These are phyloP conservation scores for Podaxis mareebaensis DNA, from an alignment of 768 basidiomycete species.

Conservation along the genomic window DNA sequence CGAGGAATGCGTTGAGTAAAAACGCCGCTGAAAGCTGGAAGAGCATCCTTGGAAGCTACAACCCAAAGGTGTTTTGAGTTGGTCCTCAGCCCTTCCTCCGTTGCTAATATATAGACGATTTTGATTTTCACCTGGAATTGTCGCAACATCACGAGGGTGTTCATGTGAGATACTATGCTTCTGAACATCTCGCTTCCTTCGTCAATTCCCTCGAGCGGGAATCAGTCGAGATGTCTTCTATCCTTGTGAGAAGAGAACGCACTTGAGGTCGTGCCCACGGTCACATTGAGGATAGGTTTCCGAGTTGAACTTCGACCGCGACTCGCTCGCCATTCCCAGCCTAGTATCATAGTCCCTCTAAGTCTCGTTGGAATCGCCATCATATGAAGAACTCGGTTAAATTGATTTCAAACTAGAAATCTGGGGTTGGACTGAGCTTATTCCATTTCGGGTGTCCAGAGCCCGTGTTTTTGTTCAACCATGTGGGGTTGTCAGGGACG, in stretches of 20 bases:
- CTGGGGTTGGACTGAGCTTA: neutral
- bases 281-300: no score
- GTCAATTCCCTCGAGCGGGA: neutral
- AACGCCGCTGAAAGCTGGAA: slow-evolving; percentile 19
- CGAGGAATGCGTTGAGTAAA: slow-evolving; percentile 17
- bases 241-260: neutral
- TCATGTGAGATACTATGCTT: neutral
- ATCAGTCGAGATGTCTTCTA: neutral
- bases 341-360: no score
- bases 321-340: no score
- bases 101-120: neutral
- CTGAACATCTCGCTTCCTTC: neutral
- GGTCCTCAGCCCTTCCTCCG: neutral
- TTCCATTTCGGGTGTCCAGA: neutral
- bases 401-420: neutral
- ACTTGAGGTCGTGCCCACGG: neutral
- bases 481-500: neutral
- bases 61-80: neutral
- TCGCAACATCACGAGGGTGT: neutral
- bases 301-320: no score
- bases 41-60: slow-evolving; percentile 19
- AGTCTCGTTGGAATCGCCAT: neutral
- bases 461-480: slow-evolving; percentile 8
- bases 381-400: neutral
- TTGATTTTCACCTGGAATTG: slow-evolving; percentile 4